Conservation (phyloP, 179 eudicot genomes). For the Vitellaria paradoxa region DNA sequence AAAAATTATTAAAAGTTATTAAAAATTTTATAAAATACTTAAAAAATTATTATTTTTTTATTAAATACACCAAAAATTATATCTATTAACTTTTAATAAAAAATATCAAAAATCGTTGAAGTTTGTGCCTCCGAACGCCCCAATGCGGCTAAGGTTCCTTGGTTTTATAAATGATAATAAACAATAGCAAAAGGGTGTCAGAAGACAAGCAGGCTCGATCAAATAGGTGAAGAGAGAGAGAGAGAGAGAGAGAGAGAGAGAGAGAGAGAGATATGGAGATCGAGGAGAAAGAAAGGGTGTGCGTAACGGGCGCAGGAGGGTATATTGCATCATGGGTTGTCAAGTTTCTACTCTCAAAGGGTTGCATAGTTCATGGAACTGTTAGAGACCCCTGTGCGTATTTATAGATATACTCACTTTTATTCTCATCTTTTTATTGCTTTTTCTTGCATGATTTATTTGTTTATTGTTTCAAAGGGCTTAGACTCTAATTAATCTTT, state of each 20-base stretch:
- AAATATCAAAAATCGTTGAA: no score
- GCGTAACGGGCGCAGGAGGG: conserved; percentile 92
- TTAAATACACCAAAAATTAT: no score
- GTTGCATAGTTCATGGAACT: conserved; percentile 67
- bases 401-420: not conserved
- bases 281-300: conserved; percentile 27
- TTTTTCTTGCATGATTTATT: not conserved
- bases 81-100: no score
- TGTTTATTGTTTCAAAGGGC: not conserved
- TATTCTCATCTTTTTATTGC: not conserved
- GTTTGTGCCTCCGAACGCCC: no score
- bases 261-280: conserved; percentile 8
- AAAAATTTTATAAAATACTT: no score
- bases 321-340: conserved; percentile 72
- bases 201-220: no score
- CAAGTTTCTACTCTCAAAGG: conserved; percentile 60
- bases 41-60: no score
- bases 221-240: conserved; percentile 9
- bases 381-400: conserved; percentile 61
- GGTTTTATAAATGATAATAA: no score
- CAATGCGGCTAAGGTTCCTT: no score
- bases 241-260: conserved; percentile 13
- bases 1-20: no score
- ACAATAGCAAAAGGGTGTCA: no score
- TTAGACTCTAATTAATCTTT: no score